Evolutionary conservation across 306 rosid species (phyloP).

Genomic region (Arachis hypogaea): DNA sequence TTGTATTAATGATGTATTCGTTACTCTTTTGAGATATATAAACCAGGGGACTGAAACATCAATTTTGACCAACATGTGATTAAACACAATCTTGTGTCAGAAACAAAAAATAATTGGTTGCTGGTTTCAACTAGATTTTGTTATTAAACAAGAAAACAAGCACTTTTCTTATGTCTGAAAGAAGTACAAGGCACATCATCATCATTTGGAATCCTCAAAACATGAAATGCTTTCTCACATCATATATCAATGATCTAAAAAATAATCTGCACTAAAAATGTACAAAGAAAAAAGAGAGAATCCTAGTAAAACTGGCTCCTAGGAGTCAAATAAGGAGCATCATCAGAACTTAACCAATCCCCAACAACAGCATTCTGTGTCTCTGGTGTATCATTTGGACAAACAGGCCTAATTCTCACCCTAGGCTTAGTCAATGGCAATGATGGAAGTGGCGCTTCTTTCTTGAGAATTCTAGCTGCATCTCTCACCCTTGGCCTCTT

Average conservation of each 20-base stretch:
- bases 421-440: constrained; percentile 70
- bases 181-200: background rate
- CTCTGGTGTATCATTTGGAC: constrained; percentile 45
- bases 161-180: constrained; percentile 28
- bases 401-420: constrained; percentile 55
- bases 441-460: constrained; percentile 68
- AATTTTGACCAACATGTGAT: background rate
- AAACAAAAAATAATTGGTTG: constrained; percentile 27
- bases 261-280: constrained; percentile 10
- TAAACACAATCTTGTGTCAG: constrained; percentile 4
- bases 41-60: constrained; percentile 19
- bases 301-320: constrained; percentile 66
- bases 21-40: background rate
- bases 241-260: constrained; percentile 29
- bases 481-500: constrained; percentile 74
- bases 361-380: constrained; percentile 30
- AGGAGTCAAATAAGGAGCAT: constrained; percentile 71
- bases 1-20: constrained; percentile 2
- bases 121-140: constrained; percentile 24
- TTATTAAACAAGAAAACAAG: constrained; percentile 39
- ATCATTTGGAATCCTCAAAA: background rate
- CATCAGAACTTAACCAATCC: constrained; percentile 49
- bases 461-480: constrained; percentile 63
- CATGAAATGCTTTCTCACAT: constrained; percentile 7
- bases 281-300: background rate